Base-by-base conservation (phyloP, 2,329 filamentous ascomycete species). In the Geoglossum cookeanum region DNA sequence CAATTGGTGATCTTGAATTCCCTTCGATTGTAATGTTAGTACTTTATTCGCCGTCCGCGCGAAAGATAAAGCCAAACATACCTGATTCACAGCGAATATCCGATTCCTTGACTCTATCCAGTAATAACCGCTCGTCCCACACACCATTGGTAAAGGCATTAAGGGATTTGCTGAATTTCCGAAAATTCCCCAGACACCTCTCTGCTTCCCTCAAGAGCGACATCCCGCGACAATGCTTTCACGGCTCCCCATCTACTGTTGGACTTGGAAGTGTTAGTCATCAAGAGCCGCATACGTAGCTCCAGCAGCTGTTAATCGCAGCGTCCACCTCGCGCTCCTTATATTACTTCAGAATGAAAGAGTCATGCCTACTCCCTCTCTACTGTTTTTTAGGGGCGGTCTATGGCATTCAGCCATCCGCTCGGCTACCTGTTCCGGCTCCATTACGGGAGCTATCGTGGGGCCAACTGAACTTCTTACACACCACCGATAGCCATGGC, bases 381-480 rank as follows among this genome's bases (percentile, higher is more conserved):
- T 32, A 4, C 30, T 37, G 11, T 7, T 27, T 51, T n/a, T 57
- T 15, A 5, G 17, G 22, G 15, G 51, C 27, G 30, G 49, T 44
- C 11, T 22, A 45, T 59, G 78, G 77, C 60, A 77, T 82, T 59
- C 92, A 98, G 69, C 91, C 91, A 8, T 81, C 80, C 58, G 87
- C 91, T 56, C 83, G 83, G n/a, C 71, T 78, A 45, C 87, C 92
- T 6, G 77, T 91, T 59, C 77, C 81, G 58, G 88, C 85, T 57
- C 90, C 89, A 51, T 79, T 97, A 70, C 83, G 91, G 65, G 78
- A 88, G 63, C 76, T 98, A 57, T 78, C 81, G 64, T 96, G 90
- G 87, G 90, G 86, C n/a, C 84, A 95, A 68, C 77, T 97, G 65
- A 97, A 97, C 75, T 94, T 95, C 69, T 72, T 98, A n/a, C 90